These are phyloP conservation scores for Leishmania tropica DNA, from an alignment of 208 protist species.

Conservation along the genomic window DNA sequence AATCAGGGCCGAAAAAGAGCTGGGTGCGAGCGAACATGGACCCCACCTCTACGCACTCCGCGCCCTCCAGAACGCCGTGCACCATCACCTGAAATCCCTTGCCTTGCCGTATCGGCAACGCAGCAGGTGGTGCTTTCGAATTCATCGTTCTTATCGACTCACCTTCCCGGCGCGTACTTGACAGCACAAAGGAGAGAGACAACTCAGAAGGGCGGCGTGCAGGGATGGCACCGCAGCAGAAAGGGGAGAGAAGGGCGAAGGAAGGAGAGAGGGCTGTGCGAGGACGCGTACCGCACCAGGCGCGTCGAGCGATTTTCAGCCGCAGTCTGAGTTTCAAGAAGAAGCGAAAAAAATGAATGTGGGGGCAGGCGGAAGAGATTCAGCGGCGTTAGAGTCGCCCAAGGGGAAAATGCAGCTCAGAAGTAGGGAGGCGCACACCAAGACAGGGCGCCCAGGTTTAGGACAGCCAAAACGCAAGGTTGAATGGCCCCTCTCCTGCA, in stretches of 20 bases:
- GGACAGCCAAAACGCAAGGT: background rate
- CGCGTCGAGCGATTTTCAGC: too few relatives aligned
- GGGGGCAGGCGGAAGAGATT: too few relatives aligned
- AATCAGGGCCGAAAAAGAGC: constrained; percentile 82
- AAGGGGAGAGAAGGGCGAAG: background rate
- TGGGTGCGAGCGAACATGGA: constrained; percentile 83
- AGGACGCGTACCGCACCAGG: background rate
- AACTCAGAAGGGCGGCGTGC: background rate
- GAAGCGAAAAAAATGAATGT: background rate
- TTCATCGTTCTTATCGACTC: background rate
- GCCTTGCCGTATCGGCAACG: background rate
- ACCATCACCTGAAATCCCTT: constrained; percentile 80
- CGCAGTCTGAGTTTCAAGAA: background rate
- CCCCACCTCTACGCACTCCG: constrained; percentile 70
- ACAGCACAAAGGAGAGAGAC: background rate
- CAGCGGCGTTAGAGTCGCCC: background rate
- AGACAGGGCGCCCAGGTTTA: background rate
- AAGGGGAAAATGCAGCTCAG: too few relatives aligned
- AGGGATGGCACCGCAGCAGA: background rate
- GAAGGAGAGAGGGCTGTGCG: background rate
- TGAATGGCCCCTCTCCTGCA: background rate
- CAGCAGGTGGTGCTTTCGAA: background rate
- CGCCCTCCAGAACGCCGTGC: constrained; percentile 76
- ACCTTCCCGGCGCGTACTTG: background rate
- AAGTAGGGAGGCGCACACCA: background rate